These are phyloP conservation scores for Maudiozyma barnettii DNA, from an alignment of 805 yeast species.

Conservation along the genomic window DNA sequence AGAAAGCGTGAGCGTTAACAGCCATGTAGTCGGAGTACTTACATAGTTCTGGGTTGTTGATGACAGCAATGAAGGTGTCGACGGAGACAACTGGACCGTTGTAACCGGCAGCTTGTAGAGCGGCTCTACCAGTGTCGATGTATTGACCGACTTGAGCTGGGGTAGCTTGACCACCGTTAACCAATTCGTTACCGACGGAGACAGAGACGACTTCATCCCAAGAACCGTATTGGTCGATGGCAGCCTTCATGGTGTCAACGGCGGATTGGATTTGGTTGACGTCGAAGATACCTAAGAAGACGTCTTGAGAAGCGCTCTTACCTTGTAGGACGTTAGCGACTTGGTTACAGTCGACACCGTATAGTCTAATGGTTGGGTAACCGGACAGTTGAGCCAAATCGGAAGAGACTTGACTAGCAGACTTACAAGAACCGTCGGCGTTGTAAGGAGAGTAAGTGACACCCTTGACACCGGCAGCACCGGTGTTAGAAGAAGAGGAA, in stretches of 20 bases:
- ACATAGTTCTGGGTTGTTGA: conserved; percentile 92
- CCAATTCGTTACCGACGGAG: conserved; percentile 94
- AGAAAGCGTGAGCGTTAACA: conserved; percentile 94
- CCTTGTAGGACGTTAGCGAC: conserved; percentile 63
- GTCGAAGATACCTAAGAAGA: conserved; percentile 67
- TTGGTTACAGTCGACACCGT: conserved; percentile 83
- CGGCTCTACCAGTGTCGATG: conserved; percentile 60
- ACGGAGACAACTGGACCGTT: conserved; percentile 87
- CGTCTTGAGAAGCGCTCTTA: conserved; percentile 52
- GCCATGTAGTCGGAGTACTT: conserved; percentile 85
- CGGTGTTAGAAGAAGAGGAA: conserved; percentile 26
- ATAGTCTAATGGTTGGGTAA: conserved; percentile 59
- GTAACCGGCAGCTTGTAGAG: conserved; percentile 76
- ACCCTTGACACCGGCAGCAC: conserved; percentile 51
- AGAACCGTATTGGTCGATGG: conserved; percentile 56
- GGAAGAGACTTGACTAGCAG: conserved; percentile 44
- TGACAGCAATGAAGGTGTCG: conserved; percentile 92
- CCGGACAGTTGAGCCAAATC: conserved; percentile 48
- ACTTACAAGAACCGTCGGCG: conserved; percentile 58
- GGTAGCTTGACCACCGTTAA: conserved; percentile 73
- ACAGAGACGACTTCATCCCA: conserved; percentile 73
- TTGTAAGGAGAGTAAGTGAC: conserved; percentile 77
- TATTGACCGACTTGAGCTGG: conserved; percentile 58
- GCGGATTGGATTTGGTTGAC: conserved; percentile 46
- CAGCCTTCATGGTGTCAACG: conserved; percentile 46